A percentile compares a stretch with the other conserved stretches of the same genome.
Conservation (phyloP, 208 protist genomes). For the Sergeia podlipaevii region DNA sequence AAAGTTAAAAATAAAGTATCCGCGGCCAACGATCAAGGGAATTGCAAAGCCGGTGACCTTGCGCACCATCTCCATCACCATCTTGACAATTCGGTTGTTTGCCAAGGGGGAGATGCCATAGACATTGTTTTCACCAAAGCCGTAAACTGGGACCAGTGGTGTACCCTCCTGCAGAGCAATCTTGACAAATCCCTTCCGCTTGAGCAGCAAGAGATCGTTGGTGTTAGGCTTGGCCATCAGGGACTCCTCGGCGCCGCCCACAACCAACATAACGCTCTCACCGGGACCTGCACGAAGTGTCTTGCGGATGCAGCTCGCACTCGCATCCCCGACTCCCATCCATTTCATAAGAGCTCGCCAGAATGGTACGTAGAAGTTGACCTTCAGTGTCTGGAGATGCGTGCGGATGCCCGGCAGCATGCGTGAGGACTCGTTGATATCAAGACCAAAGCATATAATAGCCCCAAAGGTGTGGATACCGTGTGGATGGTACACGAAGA, state of each 20-base stretch:
- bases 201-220: constrained; percentile 67
- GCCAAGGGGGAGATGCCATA: constrained; percentile 49
- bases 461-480: constrained; percentile 87
- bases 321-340: constrained; percentile 80
- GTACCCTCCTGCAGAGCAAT: constrained; percentile 79
- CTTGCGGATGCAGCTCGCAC: constrained; percentile 49
- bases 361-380: constrained; percentile 87
- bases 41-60: constrained; percentile 55
- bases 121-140: constrained; percentile 87
- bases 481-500: constrained; percentile 91
- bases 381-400: constrained; percentile 78
- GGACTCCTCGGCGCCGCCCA: constrained; percentile 79
- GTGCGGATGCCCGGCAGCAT: constrained; percentile 62
- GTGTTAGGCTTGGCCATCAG: constrained; percentile 61
- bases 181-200: constrained; percentile 84
- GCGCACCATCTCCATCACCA: constrained; percentile 24
- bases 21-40: constrained; percentile 65
- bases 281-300: constrained; percentile 72
- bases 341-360: constrained; percentile 70
- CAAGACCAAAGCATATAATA: constrained; percentile 63
- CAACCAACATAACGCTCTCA: constrained; percentile 77
- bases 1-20: constrained; percentile 75
- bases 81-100: constrained; percentile 20
- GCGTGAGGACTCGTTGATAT: constrained; percentile 32
- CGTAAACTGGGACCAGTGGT: constrained; percentile 79